Conservation (phyloP, 2,329 filamentous ascomycete species). For the Calonectria ilicicola region DNA sequence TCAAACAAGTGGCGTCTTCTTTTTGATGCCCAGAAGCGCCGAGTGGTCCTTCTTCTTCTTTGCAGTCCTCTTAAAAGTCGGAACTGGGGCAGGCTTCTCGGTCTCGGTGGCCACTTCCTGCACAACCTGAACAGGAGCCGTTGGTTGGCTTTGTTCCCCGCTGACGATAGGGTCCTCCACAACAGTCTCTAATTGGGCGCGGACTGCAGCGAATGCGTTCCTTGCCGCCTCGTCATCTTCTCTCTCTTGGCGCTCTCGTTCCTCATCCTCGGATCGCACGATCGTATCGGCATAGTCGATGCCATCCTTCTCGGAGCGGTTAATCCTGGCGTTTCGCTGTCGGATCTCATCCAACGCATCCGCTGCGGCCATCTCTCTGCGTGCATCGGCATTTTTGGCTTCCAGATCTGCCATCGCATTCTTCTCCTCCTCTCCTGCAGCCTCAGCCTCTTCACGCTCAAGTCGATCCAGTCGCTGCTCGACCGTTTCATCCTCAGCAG, state of each 20-base stretch:
- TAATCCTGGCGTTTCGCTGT: conserved; percentile 88
- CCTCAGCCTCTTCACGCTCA: conserved; percentile 78
- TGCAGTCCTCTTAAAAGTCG: conserved; percentile 79
- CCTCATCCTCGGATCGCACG: conserved; percentile 67
- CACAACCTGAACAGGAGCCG: conserved; percentile 36
- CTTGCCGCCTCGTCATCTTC: conserved; percentile 88
- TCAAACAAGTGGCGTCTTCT: conserved; percentile 74
- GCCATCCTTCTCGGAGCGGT: conserved; percentile 78
- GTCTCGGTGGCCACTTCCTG: conserved; percentile 30
- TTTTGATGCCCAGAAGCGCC: conserved; percentile 86
- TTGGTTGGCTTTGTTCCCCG: conserved; percentile 27
- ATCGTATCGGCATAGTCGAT: conserved; percentile 70
- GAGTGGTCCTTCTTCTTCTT: conserved; percentile 91
- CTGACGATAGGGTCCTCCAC: conserved; percentile 54
- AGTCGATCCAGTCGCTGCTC: conserved; percentile 88
- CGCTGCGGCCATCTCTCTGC: conserved; percentile 95
- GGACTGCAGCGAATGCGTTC: conserved; percentile 78
- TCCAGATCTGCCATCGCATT: conserved; percentile 97
- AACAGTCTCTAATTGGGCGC: conserved; percentile 65
- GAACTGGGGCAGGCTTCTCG: conserved; percentile 65
- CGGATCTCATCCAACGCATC: conserved; percentile 96
- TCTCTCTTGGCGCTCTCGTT: conserved; percentile 74
- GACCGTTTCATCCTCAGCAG: conserved; percentile 80
- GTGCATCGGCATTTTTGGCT: conserved; percentile 91
- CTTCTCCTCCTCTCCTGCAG: conserved; percentile 74